Conservation (phyloP, 148 eudicot species). For the Silene uniflora region DNA sequence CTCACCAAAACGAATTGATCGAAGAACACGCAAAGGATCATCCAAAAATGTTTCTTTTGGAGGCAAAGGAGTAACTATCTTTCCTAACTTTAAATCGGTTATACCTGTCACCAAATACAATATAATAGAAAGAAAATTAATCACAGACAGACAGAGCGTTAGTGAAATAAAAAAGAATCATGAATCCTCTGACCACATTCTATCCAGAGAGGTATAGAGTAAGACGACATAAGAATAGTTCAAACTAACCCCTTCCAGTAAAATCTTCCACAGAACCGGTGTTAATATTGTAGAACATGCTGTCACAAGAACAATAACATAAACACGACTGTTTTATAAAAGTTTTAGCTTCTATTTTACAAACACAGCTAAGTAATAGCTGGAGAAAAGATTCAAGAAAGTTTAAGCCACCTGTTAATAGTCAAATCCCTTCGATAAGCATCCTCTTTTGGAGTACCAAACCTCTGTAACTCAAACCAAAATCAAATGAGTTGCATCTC, state of each 20-base stretch:
- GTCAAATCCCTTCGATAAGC: constrained; percentile 96
- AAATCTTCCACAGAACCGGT: constrained; percentile 78
- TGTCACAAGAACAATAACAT: constrained; percentile 30
- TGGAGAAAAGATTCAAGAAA: background rate
- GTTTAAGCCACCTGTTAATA: constrained; percentile 66
- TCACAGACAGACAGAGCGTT: background rate
- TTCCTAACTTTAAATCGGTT: constrained; percentile 70
- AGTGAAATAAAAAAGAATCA: background rate
- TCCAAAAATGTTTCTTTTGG: constrained; percentile 93
- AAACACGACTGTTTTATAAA: background rate
- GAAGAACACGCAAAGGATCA: constrained; percentile 93
- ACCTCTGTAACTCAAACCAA: constrained; percentile 51
- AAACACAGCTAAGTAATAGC: background rate
- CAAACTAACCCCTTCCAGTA: constrained; percentile 66
- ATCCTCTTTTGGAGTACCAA: constrained; percentile 94
- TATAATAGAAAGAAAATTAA: background rate
- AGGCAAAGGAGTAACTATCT: constrained; percentile 90
- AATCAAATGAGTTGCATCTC: constrained; percentile 6
- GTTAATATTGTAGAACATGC: constrained; percentile 94
- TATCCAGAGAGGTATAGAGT: background rate
- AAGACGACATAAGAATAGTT: background rate
- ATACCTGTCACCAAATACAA: constrained; percentile 47
- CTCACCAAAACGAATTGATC: constrained; percentile 91
- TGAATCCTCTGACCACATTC: background rate
- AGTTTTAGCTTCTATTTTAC: background rate